Evolutionary conservation across 495 filamentous ascomycete species (phyloP).

Genomic region (Penicillium paxilli): DNA sequence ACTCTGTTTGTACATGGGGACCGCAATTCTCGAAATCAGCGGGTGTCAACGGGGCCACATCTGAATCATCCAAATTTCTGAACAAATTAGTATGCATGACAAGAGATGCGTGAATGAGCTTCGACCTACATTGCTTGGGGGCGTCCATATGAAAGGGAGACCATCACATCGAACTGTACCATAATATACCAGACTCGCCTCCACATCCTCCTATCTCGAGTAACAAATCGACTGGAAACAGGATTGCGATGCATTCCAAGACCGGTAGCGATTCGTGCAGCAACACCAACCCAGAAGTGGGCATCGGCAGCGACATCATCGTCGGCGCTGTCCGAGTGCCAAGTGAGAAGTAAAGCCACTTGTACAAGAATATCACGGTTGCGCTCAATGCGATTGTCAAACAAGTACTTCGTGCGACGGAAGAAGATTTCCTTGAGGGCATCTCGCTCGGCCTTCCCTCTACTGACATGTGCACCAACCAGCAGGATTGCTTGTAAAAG

Average conservation of each 20-base stretch:
- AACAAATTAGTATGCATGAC: not conserved
- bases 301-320: slow-evolving; percentile 51
- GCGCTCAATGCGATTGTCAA: slow-evolving; percentile 49
- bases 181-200: slow-evolving; percentile 49
- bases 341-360: slow-evolving; percentile 46
- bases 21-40: slow-evolving; percentile 52
- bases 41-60: slow-evolving; percentile 41
- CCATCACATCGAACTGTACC: slow-evolving; percentile 50
- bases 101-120: not conserved
- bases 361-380: slow-evolving; percentile 53
- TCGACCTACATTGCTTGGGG: slow-evolving; percentile 47
- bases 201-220: slow-evolving; percentile 47
- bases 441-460: slow-evolving; percentile 41
- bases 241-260: slow-evolving; percentile 52
- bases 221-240: slow-evolving; percentile 42
- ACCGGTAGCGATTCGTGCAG: slow-evolving; percentile 48
- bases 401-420: slow-evolving; percentile 48
- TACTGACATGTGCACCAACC: slow-evolving; percentile 45
- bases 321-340: slow-evolving; percentile 49
- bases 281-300: slow-evolving; percentile 51
- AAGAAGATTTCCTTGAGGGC: slow-evolving; percentile 48
- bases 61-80: slow-evolving; percentile 50
- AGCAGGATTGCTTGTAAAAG: slow-evolving; percentile 48
- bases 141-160: slow-evolving; percentile 50
- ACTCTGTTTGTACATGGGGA: slow-evolving; percentile 40